A percentile compares a stretch with the other conserved stretches of the same genome.
These are phyloP conservation scores for Auxenochlorella protothecoides DNA, from an alignment of 139 green algal species.

Conservation along the genomic window DNA sequence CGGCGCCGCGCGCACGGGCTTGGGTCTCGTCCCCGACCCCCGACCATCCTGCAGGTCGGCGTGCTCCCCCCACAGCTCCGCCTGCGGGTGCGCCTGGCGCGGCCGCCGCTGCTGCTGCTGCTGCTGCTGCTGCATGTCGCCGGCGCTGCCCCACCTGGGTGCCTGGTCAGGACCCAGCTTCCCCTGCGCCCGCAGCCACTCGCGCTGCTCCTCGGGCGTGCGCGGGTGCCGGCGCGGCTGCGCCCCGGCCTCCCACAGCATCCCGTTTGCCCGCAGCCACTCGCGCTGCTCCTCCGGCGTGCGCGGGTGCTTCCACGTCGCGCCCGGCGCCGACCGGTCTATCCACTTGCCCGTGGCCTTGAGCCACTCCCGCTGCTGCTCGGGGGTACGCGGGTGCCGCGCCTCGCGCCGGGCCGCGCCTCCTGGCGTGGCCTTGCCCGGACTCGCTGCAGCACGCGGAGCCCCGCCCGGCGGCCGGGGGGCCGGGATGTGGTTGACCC, in stretches of 20 bases:
- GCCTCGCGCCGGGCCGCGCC: neutral
- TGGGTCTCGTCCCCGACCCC: neutral
- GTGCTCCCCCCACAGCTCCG: neutral
- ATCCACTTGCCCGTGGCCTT: too few relatives aligned
- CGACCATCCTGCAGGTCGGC: neutral
- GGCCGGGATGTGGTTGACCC: too few relatives aligned
- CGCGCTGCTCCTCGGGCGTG: neutral
- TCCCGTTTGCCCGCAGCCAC: neutral
- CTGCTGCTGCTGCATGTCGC: neutral
- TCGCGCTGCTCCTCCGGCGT: neutral
- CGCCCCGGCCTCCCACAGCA: neutral
- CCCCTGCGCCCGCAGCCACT: neutral
- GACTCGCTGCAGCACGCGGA: too few relatives aligned
- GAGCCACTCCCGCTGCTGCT: neutral
- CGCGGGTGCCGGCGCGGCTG: neutral
- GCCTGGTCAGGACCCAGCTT: neutral
- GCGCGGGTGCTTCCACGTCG: too few relatives aligned
- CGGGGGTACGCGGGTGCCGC: neutral
- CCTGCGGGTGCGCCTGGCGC: constrained; percentile 1
- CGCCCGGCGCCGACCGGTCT: too few relatives aligned
- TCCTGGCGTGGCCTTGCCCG: too few relatives aligned
- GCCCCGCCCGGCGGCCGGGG: too few relatives aligned
- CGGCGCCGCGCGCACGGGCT: neutral
- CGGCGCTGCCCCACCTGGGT: too few relatives aligned
- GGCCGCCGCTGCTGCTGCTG: neutral